Evolutionary conservation across 1,284 basidiomycete species (phyloP).

Genomic region (Sanguinoderma infundibulare): DNA sequence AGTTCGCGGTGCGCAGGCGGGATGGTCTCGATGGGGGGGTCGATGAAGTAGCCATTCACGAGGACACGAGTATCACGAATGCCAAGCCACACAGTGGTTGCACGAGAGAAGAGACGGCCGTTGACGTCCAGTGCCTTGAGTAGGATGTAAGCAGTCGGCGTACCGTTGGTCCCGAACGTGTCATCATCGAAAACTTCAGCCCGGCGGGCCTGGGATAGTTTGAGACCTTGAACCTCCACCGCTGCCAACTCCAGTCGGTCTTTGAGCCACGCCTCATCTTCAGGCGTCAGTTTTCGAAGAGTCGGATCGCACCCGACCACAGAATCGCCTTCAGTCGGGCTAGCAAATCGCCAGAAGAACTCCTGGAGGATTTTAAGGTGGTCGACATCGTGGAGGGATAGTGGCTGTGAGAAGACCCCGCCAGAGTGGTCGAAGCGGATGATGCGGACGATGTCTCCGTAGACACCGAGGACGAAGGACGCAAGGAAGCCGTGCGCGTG

Average conservation of each 20-base stretch:
- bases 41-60: background rate
- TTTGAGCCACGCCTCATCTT: constrained; percentile 1
- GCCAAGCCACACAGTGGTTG: constrained; percentile 9
- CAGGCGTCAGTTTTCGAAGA: background rate
- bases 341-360: constrained; percentile 13
- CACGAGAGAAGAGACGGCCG: constrained; percentile 16
- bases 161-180: background rate
- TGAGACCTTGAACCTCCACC: background rate
- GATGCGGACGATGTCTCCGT: constrained; percentile 3
- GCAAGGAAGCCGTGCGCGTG: constrained; percentile 13
- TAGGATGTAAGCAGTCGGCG: background rate
- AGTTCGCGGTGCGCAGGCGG: background rate
- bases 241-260: background rate
- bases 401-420: background rate
- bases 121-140: constrained; percentile 15
- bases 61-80: background rate
- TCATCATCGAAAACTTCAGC: background rate
- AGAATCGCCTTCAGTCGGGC: background rate
- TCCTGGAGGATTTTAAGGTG: background rate
- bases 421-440: constrained; percentile 10
- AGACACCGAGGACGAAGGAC: constrained; percentile 15
- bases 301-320: constrained; percentile 5
- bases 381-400: background rate
- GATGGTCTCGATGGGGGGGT: background rate
- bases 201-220: background rate